These are phyloP conservation scores for Phytophthora sojae DNA, from an alignment of 352 stramenopile genomes.

Conservation along the genomic window DNA sequence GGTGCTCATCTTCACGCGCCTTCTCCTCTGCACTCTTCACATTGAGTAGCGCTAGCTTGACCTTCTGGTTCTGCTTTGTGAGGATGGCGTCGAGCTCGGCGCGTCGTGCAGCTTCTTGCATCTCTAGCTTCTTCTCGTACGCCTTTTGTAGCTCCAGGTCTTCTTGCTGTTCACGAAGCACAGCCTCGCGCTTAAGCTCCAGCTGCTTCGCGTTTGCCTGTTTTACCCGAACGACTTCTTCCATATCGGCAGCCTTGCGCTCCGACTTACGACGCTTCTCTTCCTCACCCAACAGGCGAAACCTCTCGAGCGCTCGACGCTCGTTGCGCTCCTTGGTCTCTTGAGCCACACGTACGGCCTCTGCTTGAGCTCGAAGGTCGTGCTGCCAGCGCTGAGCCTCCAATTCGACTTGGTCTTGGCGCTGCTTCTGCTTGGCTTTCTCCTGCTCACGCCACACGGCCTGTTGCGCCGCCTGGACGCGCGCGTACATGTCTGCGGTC, in stretches of 20 bases:
- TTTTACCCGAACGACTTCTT: conserved; percentile 56
- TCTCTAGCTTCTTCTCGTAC: conserved; percentile 59
- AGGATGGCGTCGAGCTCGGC: conserved; percentile 57
- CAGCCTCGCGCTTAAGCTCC: conserved; percentile 52
- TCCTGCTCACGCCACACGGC: conserved; percentile 52
- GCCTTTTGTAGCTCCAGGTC: conserved; percentile 52
- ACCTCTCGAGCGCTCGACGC: conserved; percentile 48
- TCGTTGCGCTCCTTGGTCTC: conserved; percentile 56
- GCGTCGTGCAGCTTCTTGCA: conserved; percentile 54
- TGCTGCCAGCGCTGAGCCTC: conserved; percentile 55
- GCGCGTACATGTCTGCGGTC: conserved; percentile 46
- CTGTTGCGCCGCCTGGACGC: conserved; percentile 47
- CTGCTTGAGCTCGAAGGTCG: conserved; percentile 46
- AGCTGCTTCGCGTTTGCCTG: conserved; percentile 61
- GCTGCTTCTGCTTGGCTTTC: conserved; percentile 40
- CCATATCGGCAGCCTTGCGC: conserved; percentile 53
- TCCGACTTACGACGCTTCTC: conserved; percentile 56
- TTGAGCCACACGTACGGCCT: conserved; percentile 45
- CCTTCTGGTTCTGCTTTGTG: conserved; percentile 60
- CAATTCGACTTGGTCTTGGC: conserved; percentile 41
- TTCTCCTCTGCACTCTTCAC: conserved; percentile 72
- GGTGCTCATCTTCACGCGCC: conserved; percentile 61
- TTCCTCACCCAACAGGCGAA: conserved; percentile 50
- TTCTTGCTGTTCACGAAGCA: conserved; percentile 48
- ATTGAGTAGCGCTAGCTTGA: conserved; percentile 65